Evolutionary conservation across 805 yeast genomes (phyloP).

Genomic region (Nematodospora valgi): DNA sequence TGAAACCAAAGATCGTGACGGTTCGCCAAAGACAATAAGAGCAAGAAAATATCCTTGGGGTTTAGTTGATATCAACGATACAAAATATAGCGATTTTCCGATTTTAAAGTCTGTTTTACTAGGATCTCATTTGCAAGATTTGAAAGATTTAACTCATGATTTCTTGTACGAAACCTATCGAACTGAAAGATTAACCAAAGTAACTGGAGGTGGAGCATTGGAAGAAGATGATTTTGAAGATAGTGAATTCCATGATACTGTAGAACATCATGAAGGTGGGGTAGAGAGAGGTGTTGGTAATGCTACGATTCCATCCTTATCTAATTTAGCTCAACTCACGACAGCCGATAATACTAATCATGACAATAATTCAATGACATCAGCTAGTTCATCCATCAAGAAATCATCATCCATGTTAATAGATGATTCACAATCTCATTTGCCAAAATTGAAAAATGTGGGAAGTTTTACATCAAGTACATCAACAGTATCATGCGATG

Average conservation of each 20-base stretch:
- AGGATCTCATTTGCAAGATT: constrained; percentile 80
- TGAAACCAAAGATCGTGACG: constrained; percentile 57
- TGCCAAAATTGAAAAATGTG: constrained; percentile 25
- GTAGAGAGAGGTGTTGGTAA: constrained; percentile 4
- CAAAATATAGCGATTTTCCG: constrained; percentile 51
- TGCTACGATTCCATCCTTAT: constrained; percentile 49
- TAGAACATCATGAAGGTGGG: constrained; percentile 15
- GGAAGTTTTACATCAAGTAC: constrained; percentile 28
- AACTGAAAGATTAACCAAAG: constrained; percentile 68
- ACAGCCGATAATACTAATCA: constrained; percentile 15
- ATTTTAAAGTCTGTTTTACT: constrained; percentile 65
- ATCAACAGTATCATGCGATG: constrained; percentile 27
- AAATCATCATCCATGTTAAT: constrained; percentile 36
- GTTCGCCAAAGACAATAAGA: constrained; percentile 53
- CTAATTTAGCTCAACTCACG: constrained; percentile 57
- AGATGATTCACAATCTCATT: constrained; percentile 15
- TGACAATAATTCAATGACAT: constrained; percentile 17
- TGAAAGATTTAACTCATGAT: constrained; percentile 77
- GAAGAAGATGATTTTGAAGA: constrained; percentile 18
- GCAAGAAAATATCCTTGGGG: constrained; percentile 90
- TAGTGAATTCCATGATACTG: constrained; percentile 27
- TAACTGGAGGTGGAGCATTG: constrained; percentile 34
- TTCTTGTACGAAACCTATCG: constrained; percentile 75
- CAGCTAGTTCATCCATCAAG: constrained; percentile 18
- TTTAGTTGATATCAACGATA: constrained; percentile 60